These are phyloP conservation scores for Neocatenulostroma microsporum DNA, from an alignment of 2,329 filamentous ascomycete species.

Conservation along the genomic window DNA sequence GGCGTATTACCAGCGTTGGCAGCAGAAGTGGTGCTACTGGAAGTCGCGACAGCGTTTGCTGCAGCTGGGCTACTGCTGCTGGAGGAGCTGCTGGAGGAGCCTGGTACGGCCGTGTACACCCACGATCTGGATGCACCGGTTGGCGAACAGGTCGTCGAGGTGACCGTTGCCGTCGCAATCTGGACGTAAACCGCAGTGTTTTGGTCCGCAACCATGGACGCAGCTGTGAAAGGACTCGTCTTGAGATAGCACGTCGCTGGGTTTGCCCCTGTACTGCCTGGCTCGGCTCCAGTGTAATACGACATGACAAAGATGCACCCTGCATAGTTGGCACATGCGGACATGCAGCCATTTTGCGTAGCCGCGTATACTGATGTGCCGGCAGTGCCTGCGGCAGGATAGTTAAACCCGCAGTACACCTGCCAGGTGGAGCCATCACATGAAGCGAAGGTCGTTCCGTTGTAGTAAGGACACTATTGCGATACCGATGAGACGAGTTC, in stretches of 20 bases:
- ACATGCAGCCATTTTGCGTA: slow-evolving; percentile 5
- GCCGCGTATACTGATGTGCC: background rate
- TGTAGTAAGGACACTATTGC: slow-evolving; percentile 5
- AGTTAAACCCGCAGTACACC: slow-evolving; percentile 4
- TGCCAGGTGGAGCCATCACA: slow-evolving; percentile 6
- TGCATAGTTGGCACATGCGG: background rate
- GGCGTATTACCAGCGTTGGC: background rate
- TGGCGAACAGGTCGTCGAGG: background rate
- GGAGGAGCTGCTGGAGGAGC: too few species aligned
- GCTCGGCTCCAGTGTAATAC: slow-evolving; percentile 2
- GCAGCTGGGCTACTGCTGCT: too few species aligned
- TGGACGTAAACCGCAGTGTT: background rate
- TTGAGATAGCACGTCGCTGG: background rate
- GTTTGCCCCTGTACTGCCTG: background rate
- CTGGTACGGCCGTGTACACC: too few species aligned
- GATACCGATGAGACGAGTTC: background rate
- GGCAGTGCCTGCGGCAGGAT: background rate
- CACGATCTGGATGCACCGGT: background rate
- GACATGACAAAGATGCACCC: slow-evolving; percentile 3
- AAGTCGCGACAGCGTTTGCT: background rate
- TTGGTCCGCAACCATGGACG: background rate
- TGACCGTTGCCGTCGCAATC: background rate
- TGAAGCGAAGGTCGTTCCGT: slow-evolving; percentile 2
- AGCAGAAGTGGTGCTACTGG: background rate
- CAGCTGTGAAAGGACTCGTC: too few species aligned